Conservation (phyloP, 2,329 filamentous ascomycete genomes). For the Dactylellina parvicollis region DNA sequence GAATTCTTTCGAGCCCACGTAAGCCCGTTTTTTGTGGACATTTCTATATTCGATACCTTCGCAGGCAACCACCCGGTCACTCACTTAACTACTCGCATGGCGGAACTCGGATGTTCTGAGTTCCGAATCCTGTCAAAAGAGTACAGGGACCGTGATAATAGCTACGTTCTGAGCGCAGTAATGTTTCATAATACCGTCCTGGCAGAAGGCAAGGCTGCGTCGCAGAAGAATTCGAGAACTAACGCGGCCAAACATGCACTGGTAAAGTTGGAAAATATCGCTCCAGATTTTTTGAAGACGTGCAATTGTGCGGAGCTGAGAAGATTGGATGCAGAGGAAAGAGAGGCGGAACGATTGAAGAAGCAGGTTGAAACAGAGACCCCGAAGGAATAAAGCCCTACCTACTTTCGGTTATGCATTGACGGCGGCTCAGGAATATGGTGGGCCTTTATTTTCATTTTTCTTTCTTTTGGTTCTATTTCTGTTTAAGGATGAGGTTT, state of each 20-base stretch:
- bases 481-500: slow-evolving; percentile 20
- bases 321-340: slow-evolving; percentile 26
- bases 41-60: slow-evolving; percentile 84
- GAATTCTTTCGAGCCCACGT: slow-evolving; percentile 81
- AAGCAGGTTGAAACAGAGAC: slow-evolving; percentile 8
- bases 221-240: slow-evolving; percentile 77
- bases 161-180: slow-evolving; percentile 73
- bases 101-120: slow-evolving; percentile 60
- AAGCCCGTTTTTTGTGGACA: slow-evolving; percentile 81
- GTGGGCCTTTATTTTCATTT: slow-evolving; percentile 60
- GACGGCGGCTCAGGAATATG: slow-evolving; percentile 58
- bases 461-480: slow-evolving; percentile 33
- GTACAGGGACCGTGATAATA: slow-evolving; percentile 64
- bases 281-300: slow-evolving; percentile 54
- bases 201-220: slow-evolving; percentile 71
- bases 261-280: slow-evolving; percentile 63
- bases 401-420: too few species aligned
- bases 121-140: slow-evolving; percentile 69
- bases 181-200: slow-evolving; percentile 78
- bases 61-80: slow-evolving; percentile 87
- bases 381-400: background rate
- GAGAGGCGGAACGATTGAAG: slow-evolving; percentile 22
- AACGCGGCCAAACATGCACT: slow-evolving; percentile 71
- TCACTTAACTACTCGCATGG: slow-evolving; percentile 65
- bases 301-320: slow-evolving; percentile 54